Evolutionary conservation across 1,284 basidiomycete species (phyloP).

Genomic region (Xerocomus cyaneibrunnescens): DNA sequence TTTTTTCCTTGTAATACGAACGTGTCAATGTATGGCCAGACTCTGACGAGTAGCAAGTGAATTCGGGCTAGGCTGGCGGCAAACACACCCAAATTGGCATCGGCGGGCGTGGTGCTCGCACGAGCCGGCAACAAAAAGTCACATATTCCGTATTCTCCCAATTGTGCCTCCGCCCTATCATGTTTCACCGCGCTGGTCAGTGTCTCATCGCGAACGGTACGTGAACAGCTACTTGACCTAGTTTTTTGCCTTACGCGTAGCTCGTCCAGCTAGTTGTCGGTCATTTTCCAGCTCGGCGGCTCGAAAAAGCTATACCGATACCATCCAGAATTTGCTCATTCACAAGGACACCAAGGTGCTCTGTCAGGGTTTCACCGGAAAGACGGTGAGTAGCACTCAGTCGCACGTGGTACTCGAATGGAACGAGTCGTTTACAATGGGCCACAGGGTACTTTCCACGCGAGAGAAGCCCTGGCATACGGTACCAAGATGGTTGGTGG

Average conservation of each 20-base stretch:
- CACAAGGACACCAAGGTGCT: constrained; percentile 95
- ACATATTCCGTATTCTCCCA: constrained; percentile 12
- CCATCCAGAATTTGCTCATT: constrained; percentile 89
- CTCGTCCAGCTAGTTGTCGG: constrained; percentile 59
- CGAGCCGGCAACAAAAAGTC: constrained; percentile 5
- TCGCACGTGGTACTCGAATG: neutral
- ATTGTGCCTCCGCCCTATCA: constrained; percentile 14
- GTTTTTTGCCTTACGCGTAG: neutral
- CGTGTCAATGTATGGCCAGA: neutral
- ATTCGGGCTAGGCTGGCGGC: constrained; percentile 2
- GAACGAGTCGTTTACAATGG: constrained; percentile 9
- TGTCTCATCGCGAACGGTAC: constrained; percentile 54
- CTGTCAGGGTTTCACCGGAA: constrained; percentile 95
- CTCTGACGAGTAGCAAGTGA: neutral
- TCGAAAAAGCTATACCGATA: constrained; percentile 81
- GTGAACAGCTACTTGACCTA: constrained; percentile 13
- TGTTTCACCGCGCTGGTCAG: constrained; percentile 63
- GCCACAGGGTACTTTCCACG: constrained; percentile 93
- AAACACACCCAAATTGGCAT: constrained; percentile 33
- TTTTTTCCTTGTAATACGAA: constrained; percentile 6
- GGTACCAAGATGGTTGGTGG: constrained; percentile 98
- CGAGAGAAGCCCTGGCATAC: constrained; percentile 90
- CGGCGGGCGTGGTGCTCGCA: constrained; percentile 17
- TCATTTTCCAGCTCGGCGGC: constrained; percentile 76
- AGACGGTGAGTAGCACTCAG: constrained; percentile 68